A percentile compares a stretch with the other conserved stretches of the same genome.
These are phyloP conservation scores for Metschnikowia gruessii DNA, from an alignment of 805 yeast species.

Conservation along the genomic window DNA sequence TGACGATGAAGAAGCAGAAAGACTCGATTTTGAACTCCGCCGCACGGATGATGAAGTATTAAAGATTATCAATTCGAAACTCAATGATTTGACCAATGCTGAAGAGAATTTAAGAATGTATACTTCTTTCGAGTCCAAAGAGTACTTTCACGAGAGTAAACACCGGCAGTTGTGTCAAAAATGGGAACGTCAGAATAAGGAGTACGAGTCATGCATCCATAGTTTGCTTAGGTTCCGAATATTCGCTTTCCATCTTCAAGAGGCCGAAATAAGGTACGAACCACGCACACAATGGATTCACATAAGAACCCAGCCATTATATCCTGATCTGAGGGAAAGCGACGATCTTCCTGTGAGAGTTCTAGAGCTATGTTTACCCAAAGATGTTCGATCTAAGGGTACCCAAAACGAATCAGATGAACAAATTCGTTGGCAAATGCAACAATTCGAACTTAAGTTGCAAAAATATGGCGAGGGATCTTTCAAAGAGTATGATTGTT, in stretches of 20 bases:
- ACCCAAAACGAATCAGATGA: not conserved
- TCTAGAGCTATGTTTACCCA: too few relatives aligned
- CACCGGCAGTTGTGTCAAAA: too few relatives aligned
- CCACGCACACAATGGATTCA: slow-evolving; percentile 6
- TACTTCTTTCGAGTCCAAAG: too few relatives aligned
- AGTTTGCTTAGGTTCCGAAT: not conserved
- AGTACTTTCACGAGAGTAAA: too few relatives aligned
- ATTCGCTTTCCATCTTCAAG: not conserved
- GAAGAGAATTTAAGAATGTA: too few relatives aligned
- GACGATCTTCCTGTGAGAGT: not conserved
- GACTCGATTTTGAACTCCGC: not conserved
- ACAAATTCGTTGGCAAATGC: not conserved
- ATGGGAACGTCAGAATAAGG: not conserved
- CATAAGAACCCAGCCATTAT: not conserved
- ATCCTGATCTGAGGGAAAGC: not conserved
- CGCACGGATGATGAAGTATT: too few relatives aligned
- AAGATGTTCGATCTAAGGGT: too few relatives aligned
- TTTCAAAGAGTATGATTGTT: not conserved
- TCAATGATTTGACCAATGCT: too few relatives aligned
- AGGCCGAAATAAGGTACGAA: slow-evolving; percentile 1
- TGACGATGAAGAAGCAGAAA: not conserved
- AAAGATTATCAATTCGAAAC: too few relatives aligned
- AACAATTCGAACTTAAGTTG: not conserved
- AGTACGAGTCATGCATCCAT: not conserved
- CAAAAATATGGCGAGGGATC: not conserved